Evolutionary conservation across 2,329 filamentous ascomycete genomes (phyloP).

Genomic region (Lizonia empirigonia): DNA sequence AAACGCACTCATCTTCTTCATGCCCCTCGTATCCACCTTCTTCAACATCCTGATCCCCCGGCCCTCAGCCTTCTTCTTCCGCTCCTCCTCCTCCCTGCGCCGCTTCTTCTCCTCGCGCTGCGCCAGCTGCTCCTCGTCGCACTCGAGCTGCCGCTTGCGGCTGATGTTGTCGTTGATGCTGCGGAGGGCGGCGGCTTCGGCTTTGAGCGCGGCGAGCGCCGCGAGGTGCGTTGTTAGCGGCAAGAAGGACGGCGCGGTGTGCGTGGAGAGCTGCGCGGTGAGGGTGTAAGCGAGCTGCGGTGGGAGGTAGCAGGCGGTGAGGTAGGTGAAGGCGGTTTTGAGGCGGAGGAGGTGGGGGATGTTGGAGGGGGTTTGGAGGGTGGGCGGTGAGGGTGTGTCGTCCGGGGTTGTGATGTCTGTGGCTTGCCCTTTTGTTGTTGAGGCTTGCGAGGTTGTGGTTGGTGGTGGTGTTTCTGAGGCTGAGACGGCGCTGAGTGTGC

Average conservation of each 20-base stretch:
- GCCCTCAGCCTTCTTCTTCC: constrained; percentile 79
- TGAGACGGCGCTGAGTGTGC: constrained; percentile 37
- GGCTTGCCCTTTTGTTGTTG: constrained; percentile 46
- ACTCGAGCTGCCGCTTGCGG: constrained; percentile 62
- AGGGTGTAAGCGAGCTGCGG: constrained; percentile 43
- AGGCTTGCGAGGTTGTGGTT: constrained; percentile 4
- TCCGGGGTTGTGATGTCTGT: constrained; percentile 29
- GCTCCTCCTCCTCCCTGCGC: constrained; percentile 87
- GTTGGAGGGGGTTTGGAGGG: constrained; percentile 45
- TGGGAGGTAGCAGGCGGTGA: constrained; percentile 65
- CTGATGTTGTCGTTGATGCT: constrained; percentile 70
- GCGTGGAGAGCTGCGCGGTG: constrained; percentile 47
- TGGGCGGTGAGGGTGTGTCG: constrained; percentile 14
- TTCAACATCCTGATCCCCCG: constrained; percentile 78
- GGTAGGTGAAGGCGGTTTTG: constrained; percentile 67
- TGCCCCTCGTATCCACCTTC: constrained; percentile 89
- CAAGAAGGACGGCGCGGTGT: constrained; percentile 66
- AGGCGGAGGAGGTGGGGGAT: constrained; percentile 67
- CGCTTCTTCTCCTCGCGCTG: constrained; percentile 77
- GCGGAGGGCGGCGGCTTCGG: constrained; percentile 72
- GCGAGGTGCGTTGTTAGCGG: constrained; percentile 73
- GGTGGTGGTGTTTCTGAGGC: constrained; percentile 23
- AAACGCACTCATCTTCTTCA: constrained; percentile 97
- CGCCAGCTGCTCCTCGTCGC: constrained; percentile 70
- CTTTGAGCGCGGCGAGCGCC: constrained; percentile 68